Base-by-base conservation (phyloP, 2,329 filamentous ascomycete species). In the Fusarium sp. region DNA sequence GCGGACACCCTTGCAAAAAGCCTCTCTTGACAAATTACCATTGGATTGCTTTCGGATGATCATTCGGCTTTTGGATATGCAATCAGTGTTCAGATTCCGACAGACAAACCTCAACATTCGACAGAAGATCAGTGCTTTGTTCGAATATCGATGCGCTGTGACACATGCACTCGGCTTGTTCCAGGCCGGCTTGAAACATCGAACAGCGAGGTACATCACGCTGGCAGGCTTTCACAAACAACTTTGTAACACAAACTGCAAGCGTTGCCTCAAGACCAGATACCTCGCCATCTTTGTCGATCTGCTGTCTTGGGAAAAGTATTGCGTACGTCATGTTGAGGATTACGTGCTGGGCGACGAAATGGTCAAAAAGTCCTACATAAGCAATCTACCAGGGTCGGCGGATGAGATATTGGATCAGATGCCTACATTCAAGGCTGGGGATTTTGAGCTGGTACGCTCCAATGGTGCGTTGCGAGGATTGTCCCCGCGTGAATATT, bases 71-170 rank as follows among this genome's bases (percentile, higher is more conserved):
- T 56, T 79, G 11, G 79, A 81, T 49, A 75, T 81, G 25, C 20
- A 60, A n/a, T 77, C 77, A 25, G 8, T 81, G 20, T 78, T 80
- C 53, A 65, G 60, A 1, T 71, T 81, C 20, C 73, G 79, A 44
- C 78, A 80, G 62, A 61, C 66, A 3, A 79, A 68, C 68, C 32
- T 72, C 40, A 42, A 63, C 50, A 68, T 64, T 16, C 75, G 76
- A 63, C 53, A 74, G 15, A 46, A 25, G 7, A 68, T 78, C n/a
- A 63, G 74, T 56, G 69, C 59, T 53, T 55, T 78, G 16, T 49
- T 51, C 18, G 46, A 78, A 58, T 80, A 79, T 62, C 69, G 58
- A 12, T 47, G 64, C 9, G 66, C 75, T 9, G 53, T 54, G 18
- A 59, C 57, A 18, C 64, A 77, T 51, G 76, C 76, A 20, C 67